Base-by-base conservation (phyloP, 805 yeast genomes). In the Aciculoconidium aculeatum region DNA sequence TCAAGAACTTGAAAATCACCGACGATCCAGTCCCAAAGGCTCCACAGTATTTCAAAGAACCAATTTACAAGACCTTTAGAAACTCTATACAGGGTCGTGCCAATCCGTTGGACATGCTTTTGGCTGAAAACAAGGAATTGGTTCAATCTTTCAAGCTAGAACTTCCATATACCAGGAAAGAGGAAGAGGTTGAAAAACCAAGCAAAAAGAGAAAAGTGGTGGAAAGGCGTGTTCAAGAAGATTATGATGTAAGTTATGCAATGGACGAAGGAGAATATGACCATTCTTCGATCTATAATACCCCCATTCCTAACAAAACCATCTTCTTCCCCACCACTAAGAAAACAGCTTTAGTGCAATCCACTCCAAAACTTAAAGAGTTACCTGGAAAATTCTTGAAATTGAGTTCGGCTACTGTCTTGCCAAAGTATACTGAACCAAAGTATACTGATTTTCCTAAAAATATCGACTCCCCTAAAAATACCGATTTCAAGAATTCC, bases 231-330 rank as follows among this genome's bases (percentile, higher is more conserved):
- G 29, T 22, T 5, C 30, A 15, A 11, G 28, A 11, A 6, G 33
- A 30, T 12, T 14, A 17, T 7, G 10, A 23, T 12, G 28, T 10
- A 6, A 28, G 25, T 12, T 14, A 17, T 7, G 10, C 11, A 10
- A 13, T 23, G 17, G 34, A 31, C 11, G 21, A 16, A 13, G 20
- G 23, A 21, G 23, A 30, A 9, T 37, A 27, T 9, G 37, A 30
- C 13, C 24, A 42, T 4, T 34, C 44, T 9, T 40, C 45, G 5
- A 28, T 33, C 15, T 36, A 35, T 32, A 41, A 45, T 22, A 53
- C 56, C 14, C 58, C 60, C 4, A 44, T 44, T 9, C 50, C 50
- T 4, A 53, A 47, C 28, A 53, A 46, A 27, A 45, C 58, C 8
- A 41, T 45, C 1, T 49, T 35, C 34, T 53, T 51, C 32, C 53